Conservation (phyloP, 1,139 yeast species). For the Starmera stellimalicola region DNA sequence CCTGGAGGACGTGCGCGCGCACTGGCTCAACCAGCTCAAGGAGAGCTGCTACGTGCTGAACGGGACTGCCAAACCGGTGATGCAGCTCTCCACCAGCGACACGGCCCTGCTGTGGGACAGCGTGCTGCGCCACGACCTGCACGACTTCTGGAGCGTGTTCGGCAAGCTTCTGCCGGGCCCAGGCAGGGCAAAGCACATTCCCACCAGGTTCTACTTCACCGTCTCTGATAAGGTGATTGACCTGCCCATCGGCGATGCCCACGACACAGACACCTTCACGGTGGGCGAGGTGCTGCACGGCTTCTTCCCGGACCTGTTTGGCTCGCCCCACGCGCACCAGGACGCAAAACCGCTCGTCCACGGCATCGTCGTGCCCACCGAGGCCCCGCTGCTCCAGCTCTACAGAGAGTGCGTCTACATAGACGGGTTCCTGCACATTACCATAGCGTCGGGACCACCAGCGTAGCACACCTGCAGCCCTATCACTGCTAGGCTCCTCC, state of each 20-base stretch:
- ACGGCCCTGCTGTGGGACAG: slow-evolving; percentile 50
- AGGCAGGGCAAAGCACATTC: slow-evolving; percentile 34
- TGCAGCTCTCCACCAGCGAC: slow-evolving; percentile 60
- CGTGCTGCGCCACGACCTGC: slow-evolving; percentile 25
- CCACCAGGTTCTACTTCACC: slow-evolving; percentile 50
- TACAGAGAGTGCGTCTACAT: slow-evolving; percentile 47
- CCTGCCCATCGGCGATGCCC: slow-evolving; percentile 31
- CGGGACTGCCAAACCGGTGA: slow-evolving; percentile 65
- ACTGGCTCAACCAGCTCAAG: slow-evolving; percentile 69
- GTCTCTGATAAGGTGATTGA: slow-evolving; percentile 31
- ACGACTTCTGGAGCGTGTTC: slow-evolving; percentile 27
- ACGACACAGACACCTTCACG: slow-evolving; percentile 12
- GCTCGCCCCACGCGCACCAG: slow-evolving; percentile 22
- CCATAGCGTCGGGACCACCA: too few relatives aligned
- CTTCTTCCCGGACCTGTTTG: slow-evolving; percentile 38
- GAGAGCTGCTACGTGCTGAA: slow-evolving; percentile 68
- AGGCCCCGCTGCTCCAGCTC: slow-evolving; percentile 39
- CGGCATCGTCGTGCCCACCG: slow-evolving; percentile 47
- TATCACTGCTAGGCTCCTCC: too few relatives aligned
- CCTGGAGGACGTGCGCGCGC: slow-evolving; percentile 31
- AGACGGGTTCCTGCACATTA: slow-evolving; percentile 72
- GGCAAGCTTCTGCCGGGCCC: slow-evolving; percentile 29
- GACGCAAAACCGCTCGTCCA: slow-evolving; percentile 45
- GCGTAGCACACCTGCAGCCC: too few relatives aligned
- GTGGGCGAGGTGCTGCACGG: slow-evolving; percentile 33